Evolutionary conservation across 352 stramenopile genomes (phyloP), one percentile per base, ranked within the genome.

Genomic region (Phytophthora fragariaefolia): DNA sequence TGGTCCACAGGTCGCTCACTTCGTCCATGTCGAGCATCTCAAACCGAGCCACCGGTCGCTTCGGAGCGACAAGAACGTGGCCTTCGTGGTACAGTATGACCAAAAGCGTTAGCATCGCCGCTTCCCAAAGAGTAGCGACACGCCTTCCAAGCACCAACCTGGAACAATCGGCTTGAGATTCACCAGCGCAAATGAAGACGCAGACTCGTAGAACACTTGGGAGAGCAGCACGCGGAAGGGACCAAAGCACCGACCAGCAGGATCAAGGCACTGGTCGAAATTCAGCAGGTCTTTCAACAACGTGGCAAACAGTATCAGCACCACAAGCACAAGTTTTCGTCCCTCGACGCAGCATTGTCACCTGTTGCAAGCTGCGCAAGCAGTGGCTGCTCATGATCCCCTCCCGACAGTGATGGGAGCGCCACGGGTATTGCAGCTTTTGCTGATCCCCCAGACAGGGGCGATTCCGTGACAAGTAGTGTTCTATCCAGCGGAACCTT

Each of bases 121-220:
- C 17, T 26, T 7, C 3, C 17, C 6, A 24, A 17, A 15, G 18
- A 40, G 45, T 17, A 7, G 13, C 34, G 34, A 18, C 17, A 7
- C 13, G 4, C 34, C 34, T 38, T 20, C 15, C 17, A 3, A 9
- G 15, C 15, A 50, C 27, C 17, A 52, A 89, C 84, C 93, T 69
- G 82, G 79, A 27, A 98, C 92, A 60, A 98, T 97, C 1, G 95
- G 96, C 54, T 97, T 97, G 30, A 99, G 77, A 66, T 98, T 98
- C 23, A 98, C 94, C 68, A 98, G 83, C 26, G 85, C 91, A 30
- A 88, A 87, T 2, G 80, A 91, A 9, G 82, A 58, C 5, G 58
- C 8, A 4, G 77, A 85, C 50, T 90, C 61, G 57, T 83, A 83
- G 57, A 94, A 94, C 1, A 94, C 50, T 60, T 94, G 75, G 4